Evolutionary conservation across 2,329 filamentous ascomycete species (phyloP).

Genomic region (Sporothrix mexicana): DNA sequence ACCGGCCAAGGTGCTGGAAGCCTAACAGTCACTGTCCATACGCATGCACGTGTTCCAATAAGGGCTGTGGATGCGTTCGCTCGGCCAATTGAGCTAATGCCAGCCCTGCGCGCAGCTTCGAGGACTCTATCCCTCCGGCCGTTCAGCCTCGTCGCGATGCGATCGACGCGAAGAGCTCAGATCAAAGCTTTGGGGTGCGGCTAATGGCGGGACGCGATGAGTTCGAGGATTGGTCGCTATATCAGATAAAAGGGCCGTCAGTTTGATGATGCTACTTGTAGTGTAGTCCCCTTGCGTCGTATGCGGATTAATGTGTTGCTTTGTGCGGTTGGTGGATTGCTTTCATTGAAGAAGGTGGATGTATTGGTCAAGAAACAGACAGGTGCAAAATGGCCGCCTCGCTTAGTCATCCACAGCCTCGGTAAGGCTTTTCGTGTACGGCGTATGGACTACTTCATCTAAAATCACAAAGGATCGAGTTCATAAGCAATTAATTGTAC

Average conservation of each 20-base stretch:
- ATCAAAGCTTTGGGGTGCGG: background rate
- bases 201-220: background rate
- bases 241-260: background rate
- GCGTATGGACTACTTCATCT: too few relatives aligned
- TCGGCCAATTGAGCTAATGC: background rate
- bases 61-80: background rate
- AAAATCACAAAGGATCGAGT: too few relatives aligned
- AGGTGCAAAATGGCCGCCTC: background rate
- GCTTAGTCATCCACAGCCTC: slow-evolving; percentile 7
- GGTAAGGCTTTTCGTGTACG: too few relatives aligned
- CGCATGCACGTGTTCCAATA: too few relatives aligned
- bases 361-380: background rate
- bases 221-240: background rate
- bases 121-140: background rate
- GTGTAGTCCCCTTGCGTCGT: background rate
- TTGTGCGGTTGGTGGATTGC: background rate
- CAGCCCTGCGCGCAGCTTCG: background rate
- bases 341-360: background rate
- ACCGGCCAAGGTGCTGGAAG: background rate
- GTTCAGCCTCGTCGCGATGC: background rate
- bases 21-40: background rate
- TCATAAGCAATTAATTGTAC: too few relatives aligned
- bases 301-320: background rate
- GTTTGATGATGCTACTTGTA: too few relatives aligned
- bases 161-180: background rate